Evolutionary conservation across 2,329 filamentous ascomycete species (phyloP).

Genomic region (Septoria linicola): DNA sequence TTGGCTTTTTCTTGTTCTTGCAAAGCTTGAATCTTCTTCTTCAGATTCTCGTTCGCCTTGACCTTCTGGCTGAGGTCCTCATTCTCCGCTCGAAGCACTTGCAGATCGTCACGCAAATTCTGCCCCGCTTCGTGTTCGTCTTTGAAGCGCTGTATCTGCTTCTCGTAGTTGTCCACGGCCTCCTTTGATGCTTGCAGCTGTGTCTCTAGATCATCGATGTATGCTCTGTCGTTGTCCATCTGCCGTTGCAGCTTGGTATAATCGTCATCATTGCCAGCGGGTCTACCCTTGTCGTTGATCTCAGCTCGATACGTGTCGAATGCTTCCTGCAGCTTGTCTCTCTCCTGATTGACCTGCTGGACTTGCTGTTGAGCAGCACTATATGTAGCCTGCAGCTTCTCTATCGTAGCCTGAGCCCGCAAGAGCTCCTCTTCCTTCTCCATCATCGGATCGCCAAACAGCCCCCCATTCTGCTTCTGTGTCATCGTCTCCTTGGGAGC

Average conservation of each 20-base stretch:
- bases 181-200: conserved; percentile 48
- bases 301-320: conserved; percentile 49
- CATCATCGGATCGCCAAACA: conserved; percentile 45
- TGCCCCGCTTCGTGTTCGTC: conserved; percentile 47
- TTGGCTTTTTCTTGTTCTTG: conserved; percentile 49
- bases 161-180: conserved; percentile 47
- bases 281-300: conserved; percentile 43
- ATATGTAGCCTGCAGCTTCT: conserved; percentile 45
- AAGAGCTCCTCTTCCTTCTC: conserved; percentile 53
- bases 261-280: conserved; percentile 42
- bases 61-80: conserved; percentile 51
- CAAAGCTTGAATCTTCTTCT: conserved; percentile 54
- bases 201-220: conserved; percentile 51
- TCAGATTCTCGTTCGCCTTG: conserved; percentile 54
- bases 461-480: conserved; percentile 22
- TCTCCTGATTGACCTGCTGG: conserved; percentile 43
- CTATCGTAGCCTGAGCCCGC: conserved; percentile 49
- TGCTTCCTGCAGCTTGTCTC: conserved; percentile 49
- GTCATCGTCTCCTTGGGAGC: conserved; percentile 13
- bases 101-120: conserved; percentile 52
- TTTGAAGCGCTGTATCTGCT: conserved; percentile 46
- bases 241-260: conserved; percentile 46
- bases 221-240: conserved; percentile 47
- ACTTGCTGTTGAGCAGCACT: conserved; percentile 44
- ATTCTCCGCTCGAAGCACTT: conserved; percentile 49